Conservation (phyloP, 805 yeast genomes). For the Candida ascalaphidarum region DNA sequence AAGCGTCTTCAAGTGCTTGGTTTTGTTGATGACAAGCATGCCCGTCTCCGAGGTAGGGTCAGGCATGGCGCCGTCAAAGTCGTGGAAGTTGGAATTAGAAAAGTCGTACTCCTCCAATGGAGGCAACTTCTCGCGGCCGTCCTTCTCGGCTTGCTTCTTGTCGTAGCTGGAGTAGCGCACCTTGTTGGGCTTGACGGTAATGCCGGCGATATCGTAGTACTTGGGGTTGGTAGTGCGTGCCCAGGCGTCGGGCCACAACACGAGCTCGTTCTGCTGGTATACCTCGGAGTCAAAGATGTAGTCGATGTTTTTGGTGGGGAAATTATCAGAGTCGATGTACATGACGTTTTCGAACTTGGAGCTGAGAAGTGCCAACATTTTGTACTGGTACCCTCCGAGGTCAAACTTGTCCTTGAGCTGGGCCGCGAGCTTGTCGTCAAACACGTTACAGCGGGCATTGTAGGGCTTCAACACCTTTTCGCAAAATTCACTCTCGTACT, state of each 20-base stretch:
- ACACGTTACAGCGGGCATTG: slow-evolving; percentile 39
- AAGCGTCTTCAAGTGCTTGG: slow-evolving; percentile 49
- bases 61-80: slow-evolving; percentile 54
- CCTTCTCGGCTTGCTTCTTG: slow-evolving; percentile 24
- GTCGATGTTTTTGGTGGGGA: slow-evolving; percentile 35
- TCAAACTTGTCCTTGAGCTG: slow-evolving; percentile 9
- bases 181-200: slow-evolving; percentile 24
- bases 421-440: slow-evolving; percentile 19
- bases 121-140: slow-evolving; percentile 17
- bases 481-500: slow-evolving; percentile 41
- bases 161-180: slow-evolving; percentile 20
- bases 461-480: slow-evolving; percentile 31
- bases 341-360: slow-evolving; percentile 44
- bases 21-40: slow-evolving; percentile 54
- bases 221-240: slow-evolving; percentile 57
- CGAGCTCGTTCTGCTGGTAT: slow-evolving; percentile 39
- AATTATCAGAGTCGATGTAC: slow-evolving; percentile 44
- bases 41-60: slow-evolving; percentile 69
- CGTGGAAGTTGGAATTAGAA: slow-evolving; percentile 42
- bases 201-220: slow-evolving; percentile 45
- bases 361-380: slow-evolving; percentile 51
- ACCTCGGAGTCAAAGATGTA: slow-evolving; percentile 36
- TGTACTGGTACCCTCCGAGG: slow-evolving; percentile 42
- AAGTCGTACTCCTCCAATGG: slow-evolving; percentile 14
- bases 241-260: slow-evolving; percentile 70